Base-by-base conservation (phyloP, 2,329 filamentous ascomycete genomes). In the Nigrospora sphaerica region DNA sequence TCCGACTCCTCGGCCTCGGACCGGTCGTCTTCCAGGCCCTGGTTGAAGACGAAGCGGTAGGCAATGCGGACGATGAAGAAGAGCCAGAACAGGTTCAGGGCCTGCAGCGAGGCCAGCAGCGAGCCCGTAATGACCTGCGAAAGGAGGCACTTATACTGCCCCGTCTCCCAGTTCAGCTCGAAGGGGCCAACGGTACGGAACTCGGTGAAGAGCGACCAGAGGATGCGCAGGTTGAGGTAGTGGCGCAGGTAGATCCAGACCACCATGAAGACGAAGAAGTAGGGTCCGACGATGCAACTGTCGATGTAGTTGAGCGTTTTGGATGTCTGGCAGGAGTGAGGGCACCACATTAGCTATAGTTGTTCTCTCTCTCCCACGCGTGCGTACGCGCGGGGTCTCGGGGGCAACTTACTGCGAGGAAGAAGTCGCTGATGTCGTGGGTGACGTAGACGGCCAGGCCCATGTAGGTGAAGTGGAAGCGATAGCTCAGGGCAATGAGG, bases 381-480 rank as follows among this genome's bases (percentile, higher is more conserved):
- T 9, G 7, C 23, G 23, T 9, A 9, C 7, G 23, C 23, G 23
- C 23, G 17, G 46, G 17, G 40, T 11, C 12, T 42, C 2, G n/a
- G 10, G 32, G 23, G 23, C 23, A 28, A 28, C 23, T 28, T 28
- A 91, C 87, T 34, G 92, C 91, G 39, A 96, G 78, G 79, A 96
- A 96, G 70, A 96, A 95, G 66, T 96, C 91, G 49, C 85, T 90
- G 51, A 96, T 87, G 62, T 97, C 91, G 67, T 95, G 89, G 11
- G 91, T 95, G 51, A 93, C 89, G 67, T 95, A 97, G 32, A 97
- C 89, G 17, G 89, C 88, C 46, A 96, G 70, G 23, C 91, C 91
- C 64, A 97, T 95, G 68, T 95, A 92, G 17, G 90, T 95, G 66
- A 96, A 97, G 69, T 97, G 91, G 74, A 95, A 97, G 50, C 89